phyloP scores from a whole-genome alignment of 202 grass and related monocot genomes.

The Schoenoplectus triqueter region DNA sequence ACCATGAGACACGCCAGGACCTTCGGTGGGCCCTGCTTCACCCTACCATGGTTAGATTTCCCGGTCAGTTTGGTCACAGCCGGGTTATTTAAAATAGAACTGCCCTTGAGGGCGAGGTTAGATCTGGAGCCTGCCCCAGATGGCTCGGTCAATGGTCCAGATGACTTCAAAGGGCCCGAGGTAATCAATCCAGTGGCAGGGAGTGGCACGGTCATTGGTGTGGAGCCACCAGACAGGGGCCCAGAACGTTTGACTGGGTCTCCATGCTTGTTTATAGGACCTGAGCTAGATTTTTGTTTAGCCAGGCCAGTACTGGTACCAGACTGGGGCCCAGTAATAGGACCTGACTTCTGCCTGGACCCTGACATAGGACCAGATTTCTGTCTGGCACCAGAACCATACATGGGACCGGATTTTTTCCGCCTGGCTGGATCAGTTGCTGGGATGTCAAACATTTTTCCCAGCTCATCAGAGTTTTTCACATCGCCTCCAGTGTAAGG shows the following conservation, averaged over 20 bases:
- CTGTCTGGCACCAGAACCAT: constrained; percentile 33
- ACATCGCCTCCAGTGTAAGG: constrained; percentile 31
- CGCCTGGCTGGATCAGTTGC: constrained; percentile 11
- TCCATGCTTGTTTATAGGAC: constrained; percentile 26
- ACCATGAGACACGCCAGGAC: constrained; percentile 26
- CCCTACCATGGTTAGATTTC: constrained; percentile 17
- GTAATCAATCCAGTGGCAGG: constrained; percentile 27
- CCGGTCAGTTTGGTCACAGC: constrained; percentile 23
- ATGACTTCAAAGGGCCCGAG: constrained; percentile 38
- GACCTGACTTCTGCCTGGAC: constrained; percentile 35
- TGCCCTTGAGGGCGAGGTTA: constrained; percentile 12
- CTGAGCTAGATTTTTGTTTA: constrained; percentile 32
- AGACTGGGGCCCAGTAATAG: constrained; percentile 8
- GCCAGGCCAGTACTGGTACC: constrained; percentile 2
- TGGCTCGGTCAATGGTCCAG: constrained; percentile 24
- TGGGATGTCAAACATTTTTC: constrained; percentile 39
- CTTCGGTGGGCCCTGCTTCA: constrained; percentile 30
- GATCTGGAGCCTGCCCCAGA: background rate
- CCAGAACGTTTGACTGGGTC: constrained; percentile 25
- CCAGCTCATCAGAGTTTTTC: constrained; percentile 29
- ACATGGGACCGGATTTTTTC: constrained; percentile 29
- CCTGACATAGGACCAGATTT: constrained; percentile 37
- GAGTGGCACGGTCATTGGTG: background rate
- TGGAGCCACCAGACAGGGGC: constrained; percentile 28
- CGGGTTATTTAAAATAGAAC: constrained; percentile 21